Evolutionary conservation across 306 rosid species (phyloP), one percentile per base, ranked within the genome.

Genomic region (Pachyrhizus erosus): DNA sequence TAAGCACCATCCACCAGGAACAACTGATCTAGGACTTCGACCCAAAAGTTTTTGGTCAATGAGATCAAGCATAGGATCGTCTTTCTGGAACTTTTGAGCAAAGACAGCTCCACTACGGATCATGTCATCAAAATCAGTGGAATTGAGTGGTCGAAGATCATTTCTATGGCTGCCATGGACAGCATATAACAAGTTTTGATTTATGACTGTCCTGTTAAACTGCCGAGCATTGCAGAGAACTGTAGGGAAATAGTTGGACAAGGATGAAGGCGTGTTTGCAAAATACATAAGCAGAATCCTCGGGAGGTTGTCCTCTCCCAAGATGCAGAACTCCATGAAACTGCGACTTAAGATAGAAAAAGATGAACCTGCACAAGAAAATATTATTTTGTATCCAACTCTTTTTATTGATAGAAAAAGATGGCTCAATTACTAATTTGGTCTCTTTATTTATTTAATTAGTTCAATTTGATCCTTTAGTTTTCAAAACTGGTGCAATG

Each of bases 1-100:
- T 80, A 93, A 77, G 87, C 99, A 96, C 99, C 99, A 96, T 12
- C 99, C 99, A 74, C 99, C 98, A 0, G 99, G 97, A 81, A 91
- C 89, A 61, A 87, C 89, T 1, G 87, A 83, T 23, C 88, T 73
- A 11, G 65, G 82, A 27, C 77, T 58, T 17, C 96, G 92, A 21
- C 86, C 80, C 88, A 96, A 77, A 49, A 93, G 58, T 55, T 93
- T 90, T 33, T 21, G 48, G 89, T 96, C 99, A 0, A 96, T 93
- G n/a, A 86, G 90, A 85, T 92, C 93, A n/a, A 96, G 94, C 7
- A 92, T 58, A 4, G 92, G 90, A 85, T 93, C 94, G 73, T 88
- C 82, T 76, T 62, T 37, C 75, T 14, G 48, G 75, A 96, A 92
- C 69, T 82, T 87, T 40, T 83, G 83, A 34, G 91, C 97, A 20